Conservation (phyloP, 2,329 filamentous ascomycete species). For the Microdochium trichocladiopsis region DNA sequence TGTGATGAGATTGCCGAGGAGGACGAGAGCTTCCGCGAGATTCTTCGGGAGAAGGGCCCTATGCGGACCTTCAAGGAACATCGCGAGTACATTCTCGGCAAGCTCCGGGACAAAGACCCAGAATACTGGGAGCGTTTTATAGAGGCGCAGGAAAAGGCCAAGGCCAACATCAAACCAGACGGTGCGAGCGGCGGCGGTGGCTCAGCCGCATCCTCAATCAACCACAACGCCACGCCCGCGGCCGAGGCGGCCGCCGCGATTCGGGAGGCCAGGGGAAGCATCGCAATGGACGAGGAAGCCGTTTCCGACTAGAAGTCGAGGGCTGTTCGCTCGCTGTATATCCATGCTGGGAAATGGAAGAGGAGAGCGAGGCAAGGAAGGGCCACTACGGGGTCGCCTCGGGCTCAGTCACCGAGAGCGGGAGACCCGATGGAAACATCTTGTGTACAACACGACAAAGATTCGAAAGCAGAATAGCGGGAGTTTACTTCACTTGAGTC, state of each 20-base stretch:
- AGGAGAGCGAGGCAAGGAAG: too few species aligned
- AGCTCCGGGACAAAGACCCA: slow-evolving; percentile 53
- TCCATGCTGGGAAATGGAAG: background rate
- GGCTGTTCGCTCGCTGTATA: background rate
- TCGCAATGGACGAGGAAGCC: slow-evolving; percentile 29
- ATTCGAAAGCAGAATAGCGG: too few species aligned
- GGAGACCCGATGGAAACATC: too few species aligned
- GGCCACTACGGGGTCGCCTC: too few species aligned
- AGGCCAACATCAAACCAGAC: slow-evolving; percentile 39
- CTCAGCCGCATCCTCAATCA: background rate
- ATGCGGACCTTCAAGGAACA: slow-evolving; percentile 56
- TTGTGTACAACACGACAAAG: too few species aligned
- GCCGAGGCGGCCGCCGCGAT: slow-evolving; percentile 7
- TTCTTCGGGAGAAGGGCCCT: slow-evolving; percentile 50
- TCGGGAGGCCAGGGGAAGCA: slow-evolving; percentile 8
- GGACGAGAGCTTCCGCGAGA: slow-evolving; percentile 47
- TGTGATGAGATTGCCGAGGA: slow-evolving; percentile 57
- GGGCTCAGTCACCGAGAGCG: too few species aligned
- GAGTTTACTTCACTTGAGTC: too few species aligned
- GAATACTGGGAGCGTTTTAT: slow-evolving; percentile 58
- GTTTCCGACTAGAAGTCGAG: slow-evolving; percentile 27
- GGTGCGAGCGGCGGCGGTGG: background rate
- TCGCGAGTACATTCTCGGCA: slow-evolving; percentile 38
- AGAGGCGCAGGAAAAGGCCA: slow-evolving; percentile 53
- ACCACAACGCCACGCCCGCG: background rate